Conservation (phyloP, 164 flowering plant species). For the Vitis rotundifolia region DNA sequence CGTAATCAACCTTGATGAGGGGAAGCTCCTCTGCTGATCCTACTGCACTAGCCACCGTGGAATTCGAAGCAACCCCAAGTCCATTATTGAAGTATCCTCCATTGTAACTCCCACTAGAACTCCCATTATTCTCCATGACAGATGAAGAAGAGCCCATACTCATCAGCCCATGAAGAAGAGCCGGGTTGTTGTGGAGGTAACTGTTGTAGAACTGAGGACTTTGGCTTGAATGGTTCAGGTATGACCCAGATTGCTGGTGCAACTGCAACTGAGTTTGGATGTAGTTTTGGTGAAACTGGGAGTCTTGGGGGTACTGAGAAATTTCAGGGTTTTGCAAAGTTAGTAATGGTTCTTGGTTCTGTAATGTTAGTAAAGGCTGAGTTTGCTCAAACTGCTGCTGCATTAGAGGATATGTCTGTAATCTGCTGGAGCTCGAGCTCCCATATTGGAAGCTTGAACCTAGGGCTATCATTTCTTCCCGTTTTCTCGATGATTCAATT, state of each 20-base stretch:
- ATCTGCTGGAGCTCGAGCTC: slow-evolving; percentile 19
- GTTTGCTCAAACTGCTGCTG: slow-evolving; percentile 32
- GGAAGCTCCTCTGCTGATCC: slow-evolving; percentile 35
- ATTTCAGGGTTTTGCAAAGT: slow-evolving; percentile 49
- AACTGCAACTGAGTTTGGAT: slow-evolving; percentile 51
- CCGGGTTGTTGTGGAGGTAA: slow-evolving; percentile 43
- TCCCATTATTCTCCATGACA: slow-evolving; percentile 33
- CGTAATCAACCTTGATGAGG: slow-evolving; percentile 65
- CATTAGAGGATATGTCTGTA: slow-evolving; percentile 50
- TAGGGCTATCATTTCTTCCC: slow-evolving; percentile 56
- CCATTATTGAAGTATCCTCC: slow-evolving; percentile 39
- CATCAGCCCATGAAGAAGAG: slow-evolving; percentile 45
- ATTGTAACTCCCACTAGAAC: slow-evolving; percentile 40
- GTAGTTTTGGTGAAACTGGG: slow-evolving; percentile 37
- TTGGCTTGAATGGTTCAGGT: slow-evolving; percentile 16
- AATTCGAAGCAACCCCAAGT: slow-evolving; percentile 28
- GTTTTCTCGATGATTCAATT: slow-evolving; percentile 56
- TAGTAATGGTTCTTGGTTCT: slow-evolving; percentile 50
- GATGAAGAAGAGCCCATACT: slow-evolving; percentile 37
- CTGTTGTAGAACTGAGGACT: slow-evolving; percentile 33
- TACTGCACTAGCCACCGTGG: slow-evolving; percentile 18
- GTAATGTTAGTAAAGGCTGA: slow-evolving; percentile 52
- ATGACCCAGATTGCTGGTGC: slow-evolving; percentile 35
- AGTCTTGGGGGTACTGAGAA: slow-evolving; percentile 35
- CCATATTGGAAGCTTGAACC: slow-evolving; percentile 41